Base-by-base conservation (phyloP, 768 basidiomycete species). In the Hericium rajendrae region DNA sequence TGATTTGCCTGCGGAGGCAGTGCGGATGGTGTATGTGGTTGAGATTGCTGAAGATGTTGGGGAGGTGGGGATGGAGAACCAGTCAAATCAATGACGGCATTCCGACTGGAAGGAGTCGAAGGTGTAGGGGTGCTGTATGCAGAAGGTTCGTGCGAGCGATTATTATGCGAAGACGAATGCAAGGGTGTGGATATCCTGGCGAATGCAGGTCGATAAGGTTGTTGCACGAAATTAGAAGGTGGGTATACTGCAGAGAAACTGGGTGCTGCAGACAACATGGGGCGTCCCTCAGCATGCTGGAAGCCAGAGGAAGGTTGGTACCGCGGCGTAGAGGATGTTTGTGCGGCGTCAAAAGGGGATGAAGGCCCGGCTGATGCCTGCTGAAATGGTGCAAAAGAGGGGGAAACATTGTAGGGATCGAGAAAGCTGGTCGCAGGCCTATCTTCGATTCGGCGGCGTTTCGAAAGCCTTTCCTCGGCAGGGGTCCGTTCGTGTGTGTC, bases 131-230 rank as follows among this genome's bases (percentile, higher is more conserved):
- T 32, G 9, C 32, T 32, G 32, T 32, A 32, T 32, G 32, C 4
- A 32, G 32, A 32, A 6, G 32, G 32, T 8, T 32, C 32, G 32
- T 54, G 48, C 15, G 43, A 56, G 22, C 38, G 22, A 26, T 41
- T 60, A 65, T 54, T 62, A 65, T 60, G 65, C 72, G 46, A 67
- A 68, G 41, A 72, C 68, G 16, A 73, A 71, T 52, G 69, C 64
- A 1, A 75, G 70, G 40, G 9, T 16, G 43, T 51, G 28, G 49
- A 51, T 22, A 78, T 76, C 41, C 76, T 74, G 56, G 77, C 73
- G 70, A 83, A 84, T 56, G 74, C 68, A 37, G 83, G 78, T 48
- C 77, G 77, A 71, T 80, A 81, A 9, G 43, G 37, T n/a, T 48
- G 54, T 26, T 20, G 13, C n/a, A 15, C 6, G 6, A 32, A n/a